Evolutionary conservation across 805 yeast species (phyloP).

Genomic region (Candida broadrunensis): DNA sequence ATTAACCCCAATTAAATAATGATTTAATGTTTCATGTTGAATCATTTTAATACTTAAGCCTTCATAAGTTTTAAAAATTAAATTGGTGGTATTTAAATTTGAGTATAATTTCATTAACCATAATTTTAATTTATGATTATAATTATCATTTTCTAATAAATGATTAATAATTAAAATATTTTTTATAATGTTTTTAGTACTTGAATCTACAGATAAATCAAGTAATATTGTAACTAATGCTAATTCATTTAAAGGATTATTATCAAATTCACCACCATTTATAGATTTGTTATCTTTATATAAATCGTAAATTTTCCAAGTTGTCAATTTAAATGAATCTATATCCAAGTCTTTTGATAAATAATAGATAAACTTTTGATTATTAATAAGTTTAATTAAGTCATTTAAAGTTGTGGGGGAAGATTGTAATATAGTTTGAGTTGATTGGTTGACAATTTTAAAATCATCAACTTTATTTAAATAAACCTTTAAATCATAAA

Average conservation of each 20-base stretch:
- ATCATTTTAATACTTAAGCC: constrained; percentile 65
- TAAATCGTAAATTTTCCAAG: constrained; percentile 19
- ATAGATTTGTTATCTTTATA: constrained; percentile 24
- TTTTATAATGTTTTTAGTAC: constrained; percentile 22
- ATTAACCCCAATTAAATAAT: constrained; percentile 37
- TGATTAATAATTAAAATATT: constrained; percentile 57
- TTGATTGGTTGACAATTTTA: constrained; percentile 17
- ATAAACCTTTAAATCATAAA: constrained; percentile 51
- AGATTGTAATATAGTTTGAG: constrained; percentile 7
- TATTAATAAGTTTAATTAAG: constrained; percentile 31
- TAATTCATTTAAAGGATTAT: constrained; percentile 66
- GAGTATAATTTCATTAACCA: constrained; percentile 70
- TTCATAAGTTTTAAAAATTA: constrained; percentile 50
- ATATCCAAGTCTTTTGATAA: constrained; percentile 10
- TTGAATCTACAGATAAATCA: constrained; percentile 16
- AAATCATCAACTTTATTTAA: constrained; percentile 10
- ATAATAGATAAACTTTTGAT: constrained; percentile 48
- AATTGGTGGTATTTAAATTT: constrained; percentile 50
- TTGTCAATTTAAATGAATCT: constrained; percentile 8
- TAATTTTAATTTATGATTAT: constrained; percentile 66
- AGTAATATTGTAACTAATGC: constrained; percentile 50
- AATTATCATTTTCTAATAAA: constrained; percentile 54
- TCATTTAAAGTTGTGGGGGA: constrained; percentile 10
- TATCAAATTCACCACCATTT: constrained; percentile 55
- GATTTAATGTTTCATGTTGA: constrained; percentile 69